Percentiles rank a stretch among this genome's conserved stretches.
These are phyloP conservation scores for Aspergillus udagawae DNA, from an alignment of 2,329 filamentous ascomycete species.

Conservation along the genomic window DNA sequence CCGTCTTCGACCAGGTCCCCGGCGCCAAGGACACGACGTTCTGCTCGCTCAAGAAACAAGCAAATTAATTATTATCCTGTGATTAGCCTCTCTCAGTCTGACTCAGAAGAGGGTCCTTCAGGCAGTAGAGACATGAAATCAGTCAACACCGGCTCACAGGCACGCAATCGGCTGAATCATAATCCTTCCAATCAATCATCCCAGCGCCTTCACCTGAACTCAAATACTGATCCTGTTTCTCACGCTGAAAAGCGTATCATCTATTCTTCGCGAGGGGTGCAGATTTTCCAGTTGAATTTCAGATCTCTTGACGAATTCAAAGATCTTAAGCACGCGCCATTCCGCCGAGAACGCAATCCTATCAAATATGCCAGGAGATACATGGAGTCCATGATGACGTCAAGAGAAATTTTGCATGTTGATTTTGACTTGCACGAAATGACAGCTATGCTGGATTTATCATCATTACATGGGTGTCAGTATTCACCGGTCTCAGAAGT, in stretches of 20 bases:
- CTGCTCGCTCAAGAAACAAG: slow-evolving; percentile 22
- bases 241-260: slow-evolving; percentile 2
- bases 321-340: slow-evolving; percentile 7
- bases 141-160: background rate
- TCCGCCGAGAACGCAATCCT: slow-evolving; percentile 11
- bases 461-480: slow-evolving; percentile 12
- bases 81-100: slow-evolving; percentile 11
- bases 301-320: slow-evolving; percentile 8
- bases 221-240: background rate
- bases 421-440: slow-evolving; percentile 23
- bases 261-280: slow-evolving; percentile 12
- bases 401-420: slow-evolving; percentile 18
- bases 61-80: slow-evolving; percentile 32
- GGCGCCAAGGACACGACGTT: slow-evolving; percentile 18
- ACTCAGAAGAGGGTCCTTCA: slow-evolving; percentile 10
- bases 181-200: background rate
- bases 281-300: slow-evolving; percentile 12
- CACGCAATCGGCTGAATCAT: background rate
- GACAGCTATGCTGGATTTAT: slow-evolving; percentile 14
- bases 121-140: background rate
- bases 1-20: background rate
- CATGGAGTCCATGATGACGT: background rate
- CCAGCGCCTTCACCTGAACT: background rate
- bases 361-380: slow-evolving; percentile 7
- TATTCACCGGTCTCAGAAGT: slow-evolving; percentile 10